phyloP scores from a whole-genome alignment of 2,329 filamentous ascomycete species.

The Knufia petricola region DNA sequence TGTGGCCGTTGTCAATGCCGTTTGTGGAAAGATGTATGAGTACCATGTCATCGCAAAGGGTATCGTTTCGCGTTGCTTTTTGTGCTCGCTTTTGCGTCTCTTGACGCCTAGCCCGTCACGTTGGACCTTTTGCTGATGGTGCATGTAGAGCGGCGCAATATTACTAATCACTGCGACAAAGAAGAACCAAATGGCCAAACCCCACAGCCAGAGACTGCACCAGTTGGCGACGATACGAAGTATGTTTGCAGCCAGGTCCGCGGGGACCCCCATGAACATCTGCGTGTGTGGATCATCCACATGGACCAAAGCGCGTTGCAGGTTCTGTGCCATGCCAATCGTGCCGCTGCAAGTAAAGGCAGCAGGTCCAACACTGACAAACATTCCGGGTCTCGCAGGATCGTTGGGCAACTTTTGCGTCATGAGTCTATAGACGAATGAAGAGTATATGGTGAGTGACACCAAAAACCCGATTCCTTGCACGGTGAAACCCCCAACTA shows the following conservation, averaged over 20 bases:
- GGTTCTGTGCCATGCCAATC: slow-evolving; percentile 46
- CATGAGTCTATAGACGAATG: slow-evolving; percentile 80
- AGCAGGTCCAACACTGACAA: slow-evolving; percentile 70
- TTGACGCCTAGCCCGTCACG: background rate
- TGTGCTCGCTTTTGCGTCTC: background rate
- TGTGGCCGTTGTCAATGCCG: slow-evolving; percentile 62
- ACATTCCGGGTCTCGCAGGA: slow-evolving; percentile 69
- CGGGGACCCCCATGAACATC: slow-evolving; percentile 47
- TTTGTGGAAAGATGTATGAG: slow-evolving; percentile 74
- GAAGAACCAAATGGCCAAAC: slow-evolving; percentile 75
- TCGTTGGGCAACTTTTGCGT: slow-evolving; percentile 75
- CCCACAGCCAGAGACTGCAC: slow-evolving; percentile 70
- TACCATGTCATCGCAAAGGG: slow-evolving; percentile 81
- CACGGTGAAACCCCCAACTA: slow-evolving; percentile 50
- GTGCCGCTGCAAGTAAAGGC: slow-evolving; percentile 57
- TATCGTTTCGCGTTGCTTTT: slow-evolving; percentile 37
- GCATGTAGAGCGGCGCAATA: slow-evolving; percentile 11
- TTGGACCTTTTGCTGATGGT: background rate
- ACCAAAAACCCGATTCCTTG: slow-evolving; percentile 58
- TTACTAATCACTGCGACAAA: slow-evolving; percentile 60
- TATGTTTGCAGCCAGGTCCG: slow-evolving; percentile 44
- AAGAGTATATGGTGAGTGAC: slow-evolving; percentile 69
- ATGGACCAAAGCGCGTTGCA: slow-evolving; percentile 36
- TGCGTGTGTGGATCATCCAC: slow-evolving; percentile 27
- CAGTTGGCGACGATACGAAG: slow-evolving; percentile 50